A percentile compares a stretch with the other conserved stretches of the same genome.
phyloP scores from a whole-genome alignment of 306 rosid genomes.

The Psophocarpus tetragonolobus region DNA sequence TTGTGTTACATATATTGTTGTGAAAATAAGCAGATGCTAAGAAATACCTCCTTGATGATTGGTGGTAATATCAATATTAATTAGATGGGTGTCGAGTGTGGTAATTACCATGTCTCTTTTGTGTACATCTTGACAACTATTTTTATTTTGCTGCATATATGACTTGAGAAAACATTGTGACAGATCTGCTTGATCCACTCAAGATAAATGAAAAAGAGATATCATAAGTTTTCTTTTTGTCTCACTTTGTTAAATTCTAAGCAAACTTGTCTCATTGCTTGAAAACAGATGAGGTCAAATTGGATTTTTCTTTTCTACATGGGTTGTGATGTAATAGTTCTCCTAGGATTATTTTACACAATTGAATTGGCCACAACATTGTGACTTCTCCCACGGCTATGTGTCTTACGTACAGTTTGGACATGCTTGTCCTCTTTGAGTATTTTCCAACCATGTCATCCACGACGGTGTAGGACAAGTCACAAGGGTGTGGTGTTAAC shows the following conservation, averaged over 20 bases:
- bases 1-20: not conserved
- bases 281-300: slow-evolving; percentile 10
- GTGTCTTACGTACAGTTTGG: too few relatives aligned
- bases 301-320: too few relatives aligned
- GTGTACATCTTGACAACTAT: slow-evolving; percentile 51
- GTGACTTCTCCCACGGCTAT: too few relatives aligned
- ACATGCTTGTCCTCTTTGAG: too few relatives aligned
- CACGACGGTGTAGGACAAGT: too few relatives aligned
- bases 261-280: slow-evolving; percentile 27
- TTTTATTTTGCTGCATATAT: slow-evolving; percentile 64
- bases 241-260: too few relatives aligned
- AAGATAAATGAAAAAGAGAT: slow-evolving; percentile 36
- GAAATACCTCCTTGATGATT: slow-evolving; percentile 1
- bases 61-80: not conserved
- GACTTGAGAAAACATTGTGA: slow-evolving; percentile 88
- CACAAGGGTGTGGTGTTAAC: too few relatives aligned
- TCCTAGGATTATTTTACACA: too few relatives aligned
- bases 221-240: slow-evolving; percentile 42
- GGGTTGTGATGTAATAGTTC: too few relatives aligned
- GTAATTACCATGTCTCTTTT: slow-evolving; percentile 31
- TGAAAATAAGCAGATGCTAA: not conserved
- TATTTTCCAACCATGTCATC: too few relatives aligned
- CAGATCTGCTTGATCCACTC: slow-evolving; percentile 57
- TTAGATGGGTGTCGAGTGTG: slow-evolving; percentile 29
- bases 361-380: too few relatives aligned